Conservation (phyloP, 106 monocot genomes). For the Gastrodia elata region DNA sequence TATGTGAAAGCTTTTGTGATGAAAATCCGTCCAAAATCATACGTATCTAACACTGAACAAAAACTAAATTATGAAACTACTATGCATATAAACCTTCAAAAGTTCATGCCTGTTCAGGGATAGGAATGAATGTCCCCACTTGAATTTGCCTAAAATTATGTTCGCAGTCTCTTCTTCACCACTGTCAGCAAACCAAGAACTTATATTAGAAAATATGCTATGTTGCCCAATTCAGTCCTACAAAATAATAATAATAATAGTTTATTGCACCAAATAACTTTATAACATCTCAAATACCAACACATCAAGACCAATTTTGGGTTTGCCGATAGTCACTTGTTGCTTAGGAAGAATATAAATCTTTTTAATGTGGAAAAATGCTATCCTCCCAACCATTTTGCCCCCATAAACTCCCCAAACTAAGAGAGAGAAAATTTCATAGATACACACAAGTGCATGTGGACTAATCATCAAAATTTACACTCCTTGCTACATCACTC, state of each 20-base stretch:
- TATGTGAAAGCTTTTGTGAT: too few species aligned
- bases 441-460: too few species aligned
- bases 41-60: too few species aligned
- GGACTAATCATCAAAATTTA: too few species aligned
- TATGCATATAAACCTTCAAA: too few species aligned
- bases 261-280: neutral
- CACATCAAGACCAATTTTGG: neutral
- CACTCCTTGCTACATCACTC: too few species aligned
- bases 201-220: neutral
- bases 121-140: slow-evolving; percentile 96
- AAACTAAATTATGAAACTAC: too few species aligned
- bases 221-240: neutral
- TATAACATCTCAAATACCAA: neutral
- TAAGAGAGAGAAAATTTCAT: too few species aligned
- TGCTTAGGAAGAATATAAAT: neutral
- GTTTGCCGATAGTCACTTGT: neutral
- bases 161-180: slow-evolving; percentile 76
- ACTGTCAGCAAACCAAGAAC: slow-evolving; percentile 33
- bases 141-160: slow-evolving; percentile 72
- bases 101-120: slow-evolving; percentile 75
- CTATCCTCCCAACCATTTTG: too few species aligned
- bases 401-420: too few species aligned
- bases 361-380: neutral
- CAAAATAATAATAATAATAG: neutral
- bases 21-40: too few species aligned